Percentiles rank a stretch among this genome's conserved stretches.
These are phyloP conservation scores for Talaromyces sp. DNA, from an alignment of 2,329 filamentous ascomycete species.

Conservation along the genomic window DNA sequence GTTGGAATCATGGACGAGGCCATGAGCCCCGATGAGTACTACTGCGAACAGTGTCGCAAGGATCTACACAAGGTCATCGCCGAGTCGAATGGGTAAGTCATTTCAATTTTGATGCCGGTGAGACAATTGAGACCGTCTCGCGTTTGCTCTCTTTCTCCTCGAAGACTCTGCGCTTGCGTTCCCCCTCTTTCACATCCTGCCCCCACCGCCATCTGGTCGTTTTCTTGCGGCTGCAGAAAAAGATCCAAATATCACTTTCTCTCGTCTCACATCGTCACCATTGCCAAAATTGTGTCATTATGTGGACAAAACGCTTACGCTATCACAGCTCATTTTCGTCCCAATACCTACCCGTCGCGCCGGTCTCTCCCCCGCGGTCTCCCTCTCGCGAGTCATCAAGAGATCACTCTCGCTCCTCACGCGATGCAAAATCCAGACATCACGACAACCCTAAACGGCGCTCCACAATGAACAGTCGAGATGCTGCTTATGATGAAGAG, in stretches of 20 bases:
- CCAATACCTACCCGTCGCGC: slow-evolving; percentile 55
- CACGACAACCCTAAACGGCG: slow-evolving; percentile 69
- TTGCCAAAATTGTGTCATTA: not conserved
- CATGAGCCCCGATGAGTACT: slow-evolving; percentile 92
- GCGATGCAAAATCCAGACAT: slow-evolving; percentile 40
- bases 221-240: not conserved
- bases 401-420: slow-evolving; percentile 32
- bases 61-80: slow-evolving; percentile 81
- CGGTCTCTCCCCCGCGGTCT: slow-evolving; percentile 39
- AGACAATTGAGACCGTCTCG: not conserved
- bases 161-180: not conserved
- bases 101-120: not conserved
- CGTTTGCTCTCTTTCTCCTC: not conserved
- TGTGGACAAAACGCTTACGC: slow-evolving; percentile 24
- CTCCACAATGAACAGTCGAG: slow-evolving; percentile 95
- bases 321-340: slow-evolving; percentile 54
- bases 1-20: slow-evolving; percentile 95
- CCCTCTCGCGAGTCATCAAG: slow-evolving; percentile 40
- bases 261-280: not conserved
- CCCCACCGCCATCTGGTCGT: not conserved
- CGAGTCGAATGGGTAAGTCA: slow-evolving; percentile 75
- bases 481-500: slow-evolving; percentile 92
- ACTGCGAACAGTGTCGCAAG: slow-evolving; percentile 89
- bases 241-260: not conserved
- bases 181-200: slow-evolving; percentile 1